phyloP scores from a whole-genome alignment of 106 monocot genomes.

The Allium cepa region DNA sequence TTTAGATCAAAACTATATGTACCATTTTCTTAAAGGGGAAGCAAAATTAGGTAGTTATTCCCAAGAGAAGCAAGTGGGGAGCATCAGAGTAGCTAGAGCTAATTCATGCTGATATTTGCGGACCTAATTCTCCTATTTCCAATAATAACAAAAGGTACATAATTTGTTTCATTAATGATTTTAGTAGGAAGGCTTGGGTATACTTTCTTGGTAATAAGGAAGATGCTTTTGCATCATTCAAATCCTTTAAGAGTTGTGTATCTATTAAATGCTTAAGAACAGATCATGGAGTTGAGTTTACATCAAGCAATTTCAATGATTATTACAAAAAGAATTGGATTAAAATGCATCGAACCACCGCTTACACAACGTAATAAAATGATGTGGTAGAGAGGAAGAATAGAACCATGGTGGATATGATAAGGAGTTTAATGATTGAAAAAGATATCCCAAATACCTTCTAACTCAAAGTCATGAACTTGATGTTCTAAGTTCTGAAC shows the following conservation, averaged over 20 bases:
- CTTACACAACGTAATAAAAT: neutral
- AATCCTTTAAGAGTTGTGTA: neutral
- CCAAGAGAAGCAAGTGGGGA: neutral
- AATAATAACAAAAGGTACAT: neutral
- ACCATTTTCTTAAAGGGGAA: neutral
- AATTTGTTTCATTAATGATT: neutral
- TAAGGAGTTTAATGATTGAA: neutral
- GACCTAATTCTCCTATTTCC: neutral
- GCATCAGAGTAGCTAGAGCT: neutral
- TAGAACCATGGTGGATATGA: neutral
- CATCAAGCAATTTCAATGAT: neutral
- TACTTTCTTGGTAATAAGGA: too few relatives aligned
- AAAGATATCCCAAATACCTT: too few relatives aligned
- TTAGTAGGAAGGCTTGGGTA: neutral
- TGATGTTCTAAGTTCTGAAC: neutral
- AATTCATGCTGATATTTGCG: neutral
- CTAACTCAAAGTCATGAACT: too few relatives aligned
- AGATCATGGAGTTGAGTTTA: neutral
- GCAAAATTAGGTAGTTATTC: neutral
- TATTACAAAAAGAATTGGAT: constrained; percentile 1
- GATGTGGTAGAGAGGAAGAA: constrained; percentile 3
- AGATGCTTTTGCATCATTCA: neutral
- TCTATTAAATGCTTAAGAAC: neutral
- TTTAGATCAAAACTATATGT: neutral
- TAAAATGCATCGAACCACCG: too few relatives aligned